phyloP scores from a whole-genome alignment of 495 filamentous ascomycete species.

The Xylaria palmicola region DNA sequence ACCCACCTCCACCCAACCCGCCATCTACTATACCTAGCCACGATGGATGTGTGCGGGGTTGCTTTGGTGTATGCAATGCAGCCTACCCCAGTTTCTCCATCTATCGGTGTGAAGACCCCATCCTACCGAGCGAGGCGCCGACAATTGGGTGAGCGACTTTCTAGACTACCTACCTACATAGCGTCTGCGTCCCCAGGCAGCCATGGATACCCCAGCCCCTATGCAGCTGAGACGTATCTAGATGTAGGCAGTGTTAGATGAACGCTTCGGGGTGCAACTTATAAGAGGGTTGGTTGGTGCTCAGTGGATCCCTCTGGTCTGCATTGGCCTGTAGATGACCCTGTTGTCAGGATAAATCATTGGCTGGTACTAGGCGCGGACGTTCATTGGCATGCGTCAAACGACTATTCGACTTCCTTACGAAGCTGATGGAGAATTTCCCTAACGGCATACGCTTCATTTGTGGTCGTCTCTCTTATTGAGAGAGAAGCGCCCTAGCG shows the following conservation, averaged over 20 bases:
- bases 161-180: not conserved
- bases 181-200: not conserved
- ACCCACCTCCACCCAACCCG: not conserved
- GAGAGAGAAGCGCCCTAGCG: not conserved
- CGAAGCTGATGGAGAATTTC: too few relatives aligned
- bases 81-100: slow-evolving; percentile 1
- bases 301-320: too few relatives aligned
- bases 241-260: too few relatives aligned
- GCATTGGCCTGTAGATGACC: too few relatives aligned
- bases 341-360: too few relatives aligned
- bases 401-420: too few relatives aligned
- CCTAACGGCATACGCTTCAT: too few relatives aligned
- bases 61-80: slow-evolving; percentile 5
- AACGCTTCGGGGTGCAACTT: too few relatives aligned
- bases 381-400: too few relatives aligned
- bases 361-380: too few relatives aligned
- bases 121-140: slow-evolving; percentile 4
- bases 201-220: not conserved
- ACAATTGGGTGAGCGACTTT: slow-evolving; percentile 1
- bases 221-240: not conserved
- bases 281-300: too few relatives aligned
- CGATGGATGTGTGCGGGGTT: slow-evolving; percentile 12
- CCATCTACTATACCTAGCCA: slow-evolving; percentile 2
- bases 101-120: not conserved
- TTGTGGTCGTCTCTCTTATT: not conserved